Conservation (phyloP, 1,284 basidiomycete species). For the Melampsora abietis-canadensis region DNA sequence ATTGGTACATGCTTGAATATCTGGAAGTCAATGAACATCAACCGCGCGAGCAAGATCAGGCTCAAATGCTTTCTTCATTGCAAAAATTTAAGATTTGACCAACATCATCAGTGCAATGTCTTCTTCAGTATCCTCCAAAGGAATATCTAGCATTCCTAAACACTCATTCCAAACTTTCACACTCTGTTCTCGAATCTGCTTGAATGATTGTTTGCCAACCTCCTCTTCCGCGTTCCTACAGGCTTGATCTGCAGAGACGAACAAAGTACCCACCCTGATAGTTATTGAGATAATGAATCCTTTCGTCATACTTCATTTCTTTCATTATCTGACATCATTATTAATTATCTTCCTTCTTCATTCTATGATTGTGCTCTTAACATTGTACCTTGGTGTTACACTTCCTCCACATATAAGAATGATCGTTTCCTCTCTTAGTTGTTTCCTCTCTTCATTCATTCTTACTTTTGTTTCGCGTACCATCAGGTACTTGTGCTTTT, state of each 20-base stretch:
- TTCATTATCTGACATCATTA: no score
- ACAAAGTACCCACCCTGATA: slow-evolving; percentile 48
- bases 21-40: background rate
- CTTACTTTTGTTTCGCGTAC: no score
- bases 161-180: slow-evolving; percentile 49
- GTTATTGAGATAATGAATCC: slow-evolving; percentile 25
- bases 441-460: no score
- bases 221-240: slow-evolving; percentile 50
- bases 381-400: no score
- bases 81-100: background rate
- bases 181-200: slow-evolving; percentile 44
- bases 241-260: slow-evolving; percentile 48
- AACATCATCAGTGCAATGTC: slow-evolving; percentile 41
- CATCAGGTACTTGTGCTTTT: no score
- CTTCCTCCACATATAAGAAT: no score
- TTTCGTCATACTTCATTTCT: no score
- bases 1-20: slow-evolving; percentile 49
- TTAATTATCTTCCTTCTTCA: background rate
- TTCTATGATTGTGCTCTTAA: no score
- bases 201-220: slow-evolving; percentile 48
- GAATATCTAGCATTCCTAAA: slow-evolving; percentile 48
- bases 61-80: background rate
- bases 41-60: background rate
- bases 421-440: no score
- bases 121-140: slow-evolving; percentile 46